Evolutionary conservation across 805 yeast species (phyloP), one percentile per base, ranked within the genome.

Genomic region (Metschnikowia amazonensis): DNA sequence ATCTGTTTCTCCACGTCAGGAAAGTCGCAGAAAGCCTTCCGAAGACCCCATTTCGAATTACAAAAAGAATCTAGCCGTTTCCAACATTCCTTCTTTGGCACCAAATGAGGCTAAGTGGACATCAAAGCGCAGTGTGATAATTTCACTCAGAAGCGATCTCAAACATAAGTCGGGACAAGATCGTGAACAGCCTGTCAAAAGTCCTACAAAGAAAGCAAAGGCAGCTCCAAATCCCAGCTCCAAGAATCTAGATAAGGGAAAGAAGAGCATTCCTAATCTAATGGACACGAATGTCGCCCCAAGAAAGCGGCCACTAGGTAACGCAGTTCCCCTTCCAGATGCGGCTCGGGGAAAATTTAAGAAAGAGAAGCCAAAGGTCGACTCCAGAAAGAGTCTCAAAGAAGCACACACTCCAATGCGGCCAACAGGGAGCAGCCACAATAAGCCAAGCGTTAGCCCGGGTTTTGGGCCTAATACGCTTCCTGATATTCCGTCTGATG

Each of bases 401-500:
- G 47, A 27, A 17, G 10, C 29, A 4, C 34, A 31, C 13, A 43
- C 46, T 11, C 47, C 49, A 21, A 14, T 30, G 10, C 36, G 38
- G 3, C 28, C 35, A 14, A 16, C 42, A 42, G 39, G 34, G 27
- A 36, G 32, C 13, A 47, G 37, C 17, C 36, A 34, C n/a, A 41
- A 40, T 13, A 39, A 44, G 18, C 48, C 45, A 10, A 49, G 21
- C 17, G 18, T 18, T 33, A 54, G 57, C 18, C 60, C 59, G 4
- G 55, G 50, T 14, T 28, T 43, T 13, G 48, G 58, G 10, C 60
- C 62, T 3, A 53, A 55, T 21, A 55, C 36, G 11, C 58, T 71
- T 17, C 76, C 76, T 1, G 73, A 70, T 20, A 68, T 71, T 24
- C 66, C 64, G 2, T 67, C 74, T 2, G 76, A 71, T 45, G 74